Percentiles rank a stretch among this genome's conserved stretches.
Conservation (phyloP, 225 moss, liverwort and hornwort genomes). For the Antitrichia curtipendula region DNA sequence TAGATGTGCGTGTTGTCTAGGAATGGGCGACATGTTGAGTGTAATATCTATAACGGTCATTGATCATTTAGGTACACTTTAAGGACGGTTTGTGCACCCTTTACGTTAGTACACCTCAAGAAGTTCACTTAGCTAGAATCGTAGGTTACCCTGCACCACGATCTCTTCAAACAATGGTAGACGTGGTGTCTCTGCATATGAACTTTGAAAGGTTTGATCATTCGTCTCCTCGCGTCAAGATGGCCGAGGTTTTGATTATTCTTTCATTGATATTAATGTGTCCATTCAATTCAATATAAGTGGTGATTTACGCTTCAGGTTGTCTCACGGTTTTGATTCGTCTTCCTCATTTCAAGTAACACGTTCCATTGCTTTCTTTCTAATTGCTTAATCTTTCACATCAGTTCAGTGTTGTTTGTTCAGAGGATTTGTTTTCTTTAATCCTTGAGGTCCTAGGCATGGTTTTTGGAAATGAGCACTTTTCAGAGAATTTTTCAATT, state of each 20-base stretch:
- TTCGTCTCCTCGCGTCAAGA: neutral
- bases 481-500: neutral
- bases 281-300: neutral
- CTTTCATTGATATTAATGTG: neutral
- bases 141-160: neutral
- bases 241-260: conserved; percentile 4
- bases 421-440: neutral
- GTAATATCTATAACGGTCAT: neutral
- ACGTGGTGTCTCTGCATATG: neutral
- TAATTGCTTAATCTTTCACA: neutral
- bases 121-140: neutral
- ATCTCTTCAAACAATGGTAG: neutral
- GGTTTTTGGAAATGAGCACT: neutral
- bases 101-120: neutral
- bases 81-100: neutral
- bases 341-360: neutral
- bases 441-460: no score
- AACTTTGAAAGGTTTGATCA: conserved; percentile 1
- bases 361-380: neutral
- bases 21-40: neutral
- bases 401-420: neutral
- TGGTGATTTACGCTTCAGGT: neutral
- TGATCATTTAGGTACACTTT: neutral
- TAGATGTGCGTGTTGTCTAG: neutral
- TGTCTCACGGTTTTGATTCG: neutral